Percentiles rank a stretch among this genome's conserved stretches.
Conservation (phyloP, 495 filamentous ascomycete species). For the Aspergillus affinis region DNA sequence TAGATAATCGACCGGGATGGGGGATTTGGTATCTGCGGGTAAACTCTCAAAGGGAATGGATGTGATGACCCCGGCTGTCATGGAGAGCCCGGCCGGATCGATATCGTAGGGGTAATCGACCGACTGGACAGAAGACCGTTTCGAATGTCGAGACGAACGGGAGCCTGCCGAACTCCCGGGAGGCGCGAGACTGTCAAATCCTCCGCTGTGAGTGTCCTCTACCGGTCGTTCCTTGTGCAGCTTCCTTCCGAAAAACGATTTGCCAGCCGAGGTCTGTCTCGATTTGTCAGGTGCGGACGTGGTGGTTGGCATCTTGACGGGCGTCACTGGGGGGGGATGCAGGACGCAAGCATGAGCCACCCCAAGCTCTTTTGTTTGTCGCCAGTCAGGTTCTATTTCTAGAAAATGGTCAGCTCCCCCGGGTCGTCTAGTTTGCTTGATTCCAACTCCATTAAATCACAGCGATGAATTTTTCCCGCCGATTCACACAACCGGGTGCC, state of each 20-base stretch:
- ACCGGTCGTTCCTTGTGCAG: conserved; percentile 69
- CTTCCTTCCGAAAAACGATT: conserved; percentile 83
- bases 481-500: conserved; percentile 7
- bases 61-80: conserved; percentile 82
- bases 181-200: conserved; percentile 50
- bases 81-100: conserved; percentile 59
- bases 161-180: conserved; percentile 60
- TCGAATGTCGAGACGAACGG: conserved; percentile 76
- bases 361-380: conserved; percentile 1
- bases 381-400: conserved; percentile 1
- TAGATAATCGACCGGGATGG: conserved; percentile 74
- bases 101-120: conserved; percentile 54
- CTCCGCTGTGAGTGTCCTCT: conserved; percentile 53
- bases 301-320: conserved; percentile 52
- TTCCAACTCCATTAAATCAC: background rate
- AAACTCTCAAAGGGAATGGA: conserved; percentile 85
- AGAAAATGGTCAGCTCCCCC: background rate
- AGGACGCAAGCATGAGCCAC: conserved; percentile 43
- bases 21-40: conserved; percentile 63
- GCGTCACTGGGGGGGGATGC: conserved; percentile 36
- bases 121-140: conserved; percentile 74
- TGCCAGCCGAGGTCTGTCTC: conserved; percentile 78
- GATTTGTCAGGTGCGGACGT: conserved; percentile 72
- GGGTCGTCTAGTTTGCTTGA: background rate
- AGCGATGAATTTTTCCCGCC: background rate